Percentiles rank a stretch among this genome's conserved stretches.
Conservation (phyloP, 371 early-diverging fungal genomes). For the Caulochytrium protostelioides region DNA sequence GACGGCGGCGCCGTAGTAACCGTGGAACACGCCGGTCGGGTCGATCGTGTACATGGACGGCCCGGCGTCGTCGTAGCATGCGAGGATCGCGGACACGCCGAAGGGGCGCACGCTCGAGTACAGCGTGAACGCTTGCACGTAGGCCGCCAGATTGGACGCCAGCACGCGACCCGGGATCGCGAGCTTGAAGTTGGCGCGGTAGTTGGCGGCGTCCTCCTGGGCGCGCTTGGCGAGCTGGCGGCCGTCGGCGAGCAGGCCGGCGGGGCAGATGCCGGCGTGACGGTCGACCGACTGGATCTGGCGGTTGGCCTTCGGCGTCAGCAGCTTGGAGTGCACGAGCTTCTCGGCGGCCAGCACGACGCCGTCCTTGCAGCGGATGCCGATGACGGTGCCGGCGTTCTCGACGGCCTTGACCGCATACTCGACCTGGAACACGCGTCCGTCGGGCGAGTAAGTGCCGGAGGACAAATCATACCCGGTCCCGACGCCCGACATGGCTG, state of each 20-base stretch:
- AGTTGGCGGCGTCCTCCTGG: constrained; percentile 73
- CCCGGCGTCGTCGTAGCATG: constrained; percentile 48
- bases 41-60: constrained; percentile 86
- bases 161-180: constrained; percentile 61
- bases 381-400: constrained; percentile 83
- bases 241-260: constrained; percentile 88
- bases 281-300: constrained; percentile 76
- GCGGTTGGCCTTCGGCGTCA: constrained; percentile 75
- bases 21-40: constrained; percentile 91
- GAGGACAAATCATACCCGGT: constrained; percentile 95
- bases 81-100: constrained; percentile 68
- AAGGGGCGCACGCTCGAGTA: constrained; percentile 96
- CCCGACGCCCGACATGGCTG: too few relatives aligned
- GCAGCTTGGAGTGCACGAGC: constrained; percentile 76
- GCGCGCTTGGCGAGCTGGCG: constrained; percentile 71
- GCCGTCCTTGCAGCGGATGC: constrained; percentile 81
- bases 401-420: constrained; percentile 95
- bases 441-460: constrained; percentile 95
- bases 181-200: constrained; percentile 62
- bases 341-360: constrained; percentile 91
- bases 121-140: constrained; percentile 83
- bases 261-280: constrained; percentile 80
- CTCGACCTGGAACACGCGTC: constrained; percentile 94
- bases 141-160: constrained; percentile 9
- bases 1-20: constrained; percentile 79